Conservation (phyloP, 2,329 filamentous ascomycete species). For the Aspergillus candidus region DNA sequence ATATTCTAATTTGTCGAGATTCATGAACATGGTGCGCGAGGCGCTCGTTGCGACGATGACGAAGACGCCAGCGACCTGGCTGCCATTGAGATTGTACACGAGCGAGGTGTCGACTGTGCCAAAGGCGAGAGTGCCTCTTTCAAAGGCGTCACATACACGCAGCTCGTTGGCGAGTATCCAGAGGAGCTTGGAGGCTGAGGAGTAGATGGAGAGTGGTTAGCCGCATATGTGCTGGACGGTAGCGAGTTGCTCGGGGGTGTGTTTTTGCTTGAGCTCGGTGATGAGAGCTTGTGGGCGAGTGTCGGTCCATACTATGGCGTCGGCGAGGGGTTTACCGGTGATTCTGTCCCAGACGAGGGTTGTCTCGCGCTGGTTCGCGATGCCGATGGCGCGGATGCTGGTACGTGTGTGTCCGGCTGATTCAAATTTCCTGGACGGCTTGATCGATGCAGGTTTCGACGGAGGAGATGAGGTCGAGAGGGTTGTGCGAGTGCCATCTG, state of each 20-base stretch:
- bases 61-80: constrained; percentile 59
- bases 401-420: constrained; percentile 57
- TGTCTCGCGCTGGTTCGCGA: constrained; percentile 88
- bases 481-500: constrained; percentile 87
- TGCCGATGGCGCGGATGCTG: constrained; percentile 68
- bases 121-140: constrained; percentile 68
- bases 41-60: constrained; percentile 86
- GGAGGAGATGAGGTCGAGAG: constrained; percentile 65
- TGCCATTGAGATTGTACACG: constrained; percentile 72
- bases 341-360: constrained; percentile 76
- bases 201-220: constrained; percentile 79
- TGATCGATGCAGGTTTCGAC: constrained; percentile 73
- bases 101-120: constrained; percentile 87
- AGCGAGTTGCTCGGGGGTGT: constrained; percentile 58
- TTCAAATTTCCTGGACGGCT: constrained; percentile 62
- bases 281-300: constrained; percentile 71
- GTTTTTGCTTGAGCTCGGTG: constrained; percentile 62
- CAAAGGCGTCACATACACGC: constrained; percentile 65
- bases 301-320: constrained; percentile 86
- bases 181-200: constrained; percentile 73
- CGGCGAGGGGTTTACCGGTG: constrained; percentile 73
- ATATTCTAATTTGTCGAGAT: constrained; percentile 70
- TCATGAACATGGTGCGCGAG: constrained; percentile 90
- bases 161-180: constrained; percentile 74
- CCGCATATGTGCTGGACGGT: constrained; percentile 58